These are phyloP conservation scores for Pseudonitzschia multistriata DNA, from an alignment of 108 stramenopile genomes.

Conservation along the genomic window DNA sequence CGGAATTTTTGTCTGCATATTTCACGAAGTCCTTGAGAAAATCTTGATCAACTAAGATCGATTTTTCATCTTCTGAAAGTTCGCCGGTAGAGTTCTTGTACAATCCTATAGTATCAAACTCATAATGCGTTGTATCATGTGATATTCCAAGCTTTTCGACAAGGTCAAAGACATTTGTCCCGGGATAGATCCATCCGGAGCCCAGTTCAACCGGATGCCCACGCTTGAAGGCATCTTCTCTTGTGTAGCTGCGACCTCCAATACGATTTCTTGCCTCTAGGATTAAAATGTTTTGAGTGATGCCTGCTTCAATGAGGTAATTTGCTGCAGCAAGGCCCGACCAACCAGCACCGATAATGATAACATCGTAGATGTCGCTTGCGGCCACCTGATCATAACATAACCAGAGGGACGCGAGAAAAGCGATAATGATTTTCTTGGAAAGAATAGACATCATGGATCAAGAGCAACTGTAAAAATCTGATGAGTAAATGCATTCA, in stretches of 20 bases:
- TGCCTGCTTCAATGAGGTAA: constrained; percentile 10
- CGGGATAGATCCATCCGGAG: constrained; percentile 11
- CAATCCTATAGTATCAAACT: background rate
- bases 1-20: background rate
- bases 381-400: background rate
- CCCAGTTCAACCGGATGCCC: constrained; percentile 23
- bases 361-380: constrained; percentile 19
- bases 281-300: constrained; percentile 13
- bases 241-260: constrained; percentile 27
- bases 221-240: background rate
- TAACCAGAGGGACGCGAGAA: background rate
- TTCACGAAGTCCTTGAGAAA: constrained; percentile 7
- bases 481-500: too few species aligned
- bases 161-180: constrained; percentile 7
- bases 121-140: background rate
- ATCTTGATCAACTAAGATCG: background rate
- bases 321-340: constrained; percentile 31
- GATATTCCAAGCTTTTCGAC: background rate
- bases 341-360: constrained; percentile 43
- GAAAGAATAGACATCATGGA: constrained; percentile 11
- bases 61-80: constrained; percentile 1
- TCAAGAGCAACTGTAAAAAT: too few species aligned
- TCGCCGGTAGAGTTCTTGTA: background rate
- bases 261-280: constrained; percentile 30
- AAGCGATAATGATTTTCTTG: background rate